A percentile compares a stretch with the other conserved stretches of the same genome.
These are phyloP conservation scores for Vitis hybrid DNA, from an alignment of 177 flowering plant species.

Conservation along the genomic window DNA sequence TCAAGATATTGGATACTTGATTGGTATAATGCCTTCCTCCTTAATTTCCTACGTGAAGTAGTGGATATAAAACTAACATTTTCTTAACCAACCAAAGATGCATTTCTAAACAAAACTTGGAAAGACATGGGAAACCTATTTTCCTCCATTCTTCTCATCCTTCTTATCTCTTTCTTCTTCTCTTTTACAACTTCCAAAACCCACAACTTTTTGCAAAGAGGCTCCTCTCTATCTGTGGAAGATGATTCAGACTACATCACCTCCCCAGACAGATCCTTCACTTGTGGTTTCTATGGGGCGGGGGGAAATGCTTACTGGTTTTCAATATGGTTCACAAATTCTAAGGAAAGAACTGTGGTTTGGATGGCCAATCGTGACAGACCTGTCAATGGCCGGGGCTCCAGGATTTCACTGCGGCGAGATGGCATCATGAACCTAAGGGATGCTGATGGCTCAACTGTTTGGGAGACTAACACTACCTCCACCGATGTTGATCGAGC, in stretches of 20 bases:
- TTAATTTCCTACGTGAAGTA: too few relatives aligned
- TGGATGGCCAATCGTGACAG: slow-evolving; percentile 37
- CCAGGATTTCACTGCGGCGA: slow-evolving; percentile 4
- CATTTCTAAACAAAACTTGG: too few relatives aligned
- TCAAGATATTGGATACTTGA: too few relatives aligned
- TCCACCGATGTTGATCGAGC: not conserved
- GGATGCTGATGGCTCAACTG: slow-evolving; percentile 11
- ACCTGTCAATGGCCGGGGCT: slow-evolving; percentile 22
- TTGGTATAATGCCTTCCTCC: too few relatives aligned
- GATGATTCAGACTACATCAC: slow-evolving; percentile 5
- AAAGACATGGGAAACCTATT: too few relatives aligned
- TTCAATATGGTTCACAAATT: slow-evolving; percentile 29
- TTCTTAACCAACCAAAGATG: too few relatives aligned
- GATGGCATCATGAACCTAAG: slow-evolving; percentile 16
- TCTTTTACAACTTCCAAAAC: too few relatives aligned
- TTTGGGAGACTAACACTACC: slow-evolving; percentile 23
- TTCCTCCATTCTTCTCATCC: too few relatives aligned
- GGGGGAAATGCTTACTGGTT: slow-evolving; percentile 21
- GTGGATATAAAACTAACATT: too few relatives aligned
- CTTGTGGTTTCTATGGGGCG: slow-evolving; percentile 12
- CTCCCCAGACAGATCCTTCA: slow-evolving; percentile 12
- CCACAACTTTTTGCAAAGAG: not conserved
- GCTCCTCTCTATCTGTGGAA: slow-evolving; percentile 13
- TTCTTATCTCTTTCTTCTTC: too few relatives aligned
- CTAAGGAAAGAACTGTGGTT: slow-evolving; percentile 18